Evolutionary conservation across 805 yeast species (phyloP), one percentile per base, ranked within the genome.

Genomic region (Cyberlindnera suaveolens): DNA sequence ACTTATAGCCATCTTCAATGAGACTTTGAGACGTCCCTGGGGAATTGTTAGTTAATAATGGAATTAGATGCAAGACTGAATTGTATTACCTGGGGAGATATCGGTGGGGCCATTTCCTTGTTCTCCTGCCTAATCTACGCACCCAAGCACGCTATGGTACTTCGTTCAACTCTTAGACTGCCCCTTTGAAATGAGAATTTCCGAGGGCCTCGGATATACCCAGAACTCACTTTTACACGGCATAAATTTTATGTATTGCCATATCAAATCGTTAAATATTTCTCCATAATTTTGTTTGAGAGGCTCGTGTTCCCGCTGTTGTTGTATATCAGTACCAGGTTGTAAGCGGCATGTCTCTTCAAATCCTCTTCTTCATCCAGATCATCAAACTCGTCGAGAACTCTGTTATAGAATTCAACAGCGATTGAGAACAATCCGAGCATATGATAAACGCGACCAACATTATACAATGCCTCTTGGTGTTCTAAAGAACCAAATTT

Each of bases 401-500:
- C 96, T 43, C 71, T 74, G 34, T 83, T 75, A 59, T 93, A 93
- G 55, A 81, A 87, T 17, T 66, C 69, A 6, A 82, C 70, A 0
- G 99, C 98, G 26, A 85, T 65, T 0, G 86, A 68, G 9, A 78
- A 74, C 27, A 93, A 68, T 0, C 96, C 96, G 6, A 91, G 65
- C 61, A 86, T 72, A 55, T 91, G 97, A 64, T 84, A 93, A 5
- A 85, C 72, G 32, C 96, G 71, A 0, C 95, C 99, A 42, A 89
- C 54, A 50, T 93, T 93, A 60, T 83, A 93, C 40, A 78, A 75
- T 1, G 83, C 79, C 57, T 93, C 99, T 61, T 86, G 91, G 34
- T 61, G 61, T 51, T 82, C 89, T 42, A 71, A 70, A 38, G 48
- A 38, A 10, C 55, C 46, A 6, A 58, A 54, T 1, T 71, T 64